These are phyloP conservation scores for Discostella stelligeroides DNA, from an alignment of 108 stramenopile species.

Conservation along the genomic window DNA sequence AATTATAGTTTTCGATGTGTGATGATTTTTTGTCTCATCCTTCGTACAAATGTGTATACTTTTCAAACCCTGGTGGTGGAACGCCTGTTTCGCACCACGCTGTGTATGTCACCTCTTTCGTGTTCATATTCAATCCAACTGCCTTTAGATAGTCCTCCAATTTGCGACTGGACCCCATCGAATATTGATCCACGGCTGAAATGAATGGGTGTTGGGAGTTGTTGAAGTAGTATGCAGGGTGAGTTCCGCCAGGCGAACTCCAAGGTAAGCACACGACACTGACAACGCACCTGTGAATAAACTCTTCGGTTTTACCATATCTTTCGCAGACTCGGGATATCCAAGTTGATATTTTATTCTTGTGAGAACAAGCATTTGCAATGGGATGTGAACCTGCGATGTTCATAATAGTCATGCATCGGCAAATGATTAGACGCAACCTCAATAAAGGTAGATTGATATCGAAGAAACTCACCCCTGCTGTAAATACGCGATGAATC, in stretches of 20 bases:
- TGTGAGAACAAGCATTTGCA: slow-evolving; percentile 77
- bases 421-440: neutral
- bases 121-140: slow-evolving; percentile 79
- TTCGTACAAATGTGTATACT: slow-evolving; percentile 61
- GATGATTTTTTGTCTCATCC: slow-evolving; percentile 3
- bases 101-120: slow-evolving; percentile 78
- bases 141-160: slow-evolving; percentile 70
- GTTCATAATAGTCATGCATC: neutral
- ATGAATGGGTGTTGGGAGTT: too few relatives aligned
- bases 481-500: slow-evolving; percentile 77
- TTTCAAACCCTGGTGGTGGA: slow-evolving; percentile 80
- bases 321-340: slow-evolving; percentile 85
- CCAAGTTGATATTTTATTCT: slow-evolving; percentile 83
- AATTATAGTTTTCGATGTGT: neutral
- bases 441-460: neutral
- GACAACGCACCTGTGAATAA: slow-evolving; percentile 51
- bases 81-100: slow-evolving; percentile 81
- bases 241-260: too few relatives aligned
- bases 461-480: slow-evolving; percentile 39
- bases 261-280: neutral
- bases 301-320: slow-evolving; percentile 68
- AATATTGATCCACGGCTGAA: slow-evolving; percentile 84
- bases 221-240: too few relatives aligned
- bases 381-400: slow-evolving; percentile 64
- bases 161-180: slow-evolving; percentile 79